Percentiles rank a stretch among this genome's conserved stretches.
These are phyloP conservation scores for Magnaporthales sp. DNA, from an alignment of 2,329 filamentous ascomycete genomes.

Conservation along the genomic window DNA sequence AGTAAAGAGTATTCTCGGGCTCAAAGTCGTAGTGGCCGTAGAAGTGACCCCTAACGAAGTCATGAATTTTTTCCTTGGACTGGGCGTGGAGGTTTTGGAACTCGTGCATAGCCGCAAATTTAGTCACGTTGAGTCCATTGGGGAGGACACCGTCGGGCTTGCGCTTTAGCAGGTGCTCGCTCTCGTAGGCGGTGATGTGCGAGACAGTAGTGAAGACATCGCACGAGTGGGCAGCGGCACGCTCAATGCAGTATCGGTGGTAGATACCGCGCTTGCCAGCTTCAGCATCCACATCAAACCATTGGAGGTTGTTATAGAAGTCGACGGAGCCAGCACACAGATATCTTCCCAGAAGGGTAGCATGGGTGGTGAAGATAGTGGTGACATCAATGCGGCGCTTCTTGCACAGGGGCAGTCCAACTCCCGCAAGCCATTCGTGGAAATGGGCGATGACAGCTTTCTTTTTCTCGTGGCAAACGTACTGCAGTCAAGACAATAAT, in stretches of 20 bases:
- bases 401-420: conserved; percentile 84
- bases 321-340: conserved; percentile 96
- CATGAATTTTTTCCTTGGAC: conserved; percentile 95
- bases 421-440: conserved; percentile 96
- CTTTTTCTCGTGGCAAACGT: conserved; percentile 84
- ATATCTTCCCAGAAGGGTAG: conserved; percentile 88
- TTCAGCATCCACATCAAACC: conserved; percentile 93
- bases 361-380: conserved; percentile 97
- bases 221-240: conserved; percentile 80
- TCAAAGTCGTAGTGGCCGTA: conserved; percentile 98
- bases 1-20: conserved; percentile 90
- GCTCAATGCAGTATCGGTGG: conserved; percentile 96
- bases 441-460: conserved; percentile 95
- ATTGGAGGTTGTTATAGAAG: conserved; percentile 98
- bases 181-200: conserved; percentile 97
- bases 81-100: conserved; percentile 97
- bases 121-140: conserved; percentile 96
- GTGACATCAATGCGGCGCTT: conserved; percentile 93
- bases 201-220: conserved; percentile 99
- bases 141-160: conserved; percentile 95
- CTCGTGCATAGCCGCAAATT: conserved; percentile 96
- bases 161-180: conserved; percentile 91
- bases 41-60: conserved; percentile 96
- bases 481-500: conserved; percentile 43
- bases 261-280: conserved; percentile 98